phyloP scores from a whole-genome alignment of 2,329 filamentous ascomycete genomes.

The Trichophyton verrucosum region DNA sequence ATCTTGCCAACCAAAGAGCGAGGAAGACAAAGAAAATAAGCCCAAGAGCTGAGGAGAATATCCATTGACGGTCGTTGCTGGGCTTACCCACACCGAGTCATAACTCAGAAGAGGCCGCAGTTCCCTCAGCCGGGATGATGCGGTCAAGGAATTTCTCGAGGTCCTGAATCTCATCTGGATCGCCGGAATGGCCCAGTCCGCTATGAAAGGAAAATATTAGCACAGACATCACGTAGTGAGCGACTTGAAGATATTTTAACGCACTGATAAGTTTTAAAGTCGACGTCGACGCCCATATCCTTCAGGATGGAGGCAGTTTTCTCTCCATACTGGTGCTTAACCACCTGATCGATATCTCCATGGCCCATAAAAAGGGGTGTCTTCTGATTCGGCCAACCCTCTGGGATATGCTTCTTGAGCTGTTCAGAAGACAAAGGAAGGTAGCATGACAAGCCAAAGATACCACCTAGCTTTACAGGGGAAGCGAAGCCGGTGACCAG shows the following conservation, averaged over 20 bases:
- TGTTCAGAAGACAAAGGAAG: conserved; percentile 54
- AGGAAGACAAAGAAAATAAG: conserved; percentile 3
- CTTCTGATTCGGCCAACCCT: conserved; percentile 50
- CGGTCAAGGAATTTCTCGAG: conserved; percentile 53
- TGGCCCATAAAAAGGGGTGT: conserved; percentile 86
- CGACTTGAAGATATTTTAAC: conserved; percentile 21
- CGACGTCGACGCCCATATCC: conserved; percentile 58
- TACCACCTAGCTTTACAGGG: conserved; percentile 65
- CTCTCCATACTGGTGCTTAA: conserved; percentile 56
- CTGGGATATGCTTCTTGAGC: conserved; percentile 45
- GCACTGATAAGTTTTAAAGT: conserved; percentile 63
- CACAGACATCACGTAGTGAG: neutral
- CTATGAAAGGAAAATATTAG: conserved; percentile 28
- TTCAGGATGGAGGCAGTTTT: conserved; percentile 55
- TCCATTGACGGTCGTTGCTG: neutral
- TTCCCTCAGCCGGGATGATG: conserved; percentile 39
- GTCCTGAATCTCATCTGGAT: conserved; percentile 66
- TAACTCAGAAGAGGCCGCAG: conserved; percentile 3
- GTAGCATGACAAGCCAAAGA: conserved; percentile 76
- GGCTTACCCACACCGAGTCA: conserved; percentile 4
- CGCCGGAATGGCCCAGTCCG: conserved; percentile 62
- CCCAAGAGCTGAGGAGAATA: conserved; percentile 7
- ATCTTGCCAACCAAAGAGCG: neutral
- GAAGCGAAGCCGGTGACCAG: conserved; percentile 67
- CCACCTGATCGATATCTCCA: conserved; percentile 63